Evolutionary conservation across 2,329 filamentous ascomycete genomes (phyloP), one percentile per base, ranked within the genome.

Genomic region (Aureobasidium mangrovei): DNA sequence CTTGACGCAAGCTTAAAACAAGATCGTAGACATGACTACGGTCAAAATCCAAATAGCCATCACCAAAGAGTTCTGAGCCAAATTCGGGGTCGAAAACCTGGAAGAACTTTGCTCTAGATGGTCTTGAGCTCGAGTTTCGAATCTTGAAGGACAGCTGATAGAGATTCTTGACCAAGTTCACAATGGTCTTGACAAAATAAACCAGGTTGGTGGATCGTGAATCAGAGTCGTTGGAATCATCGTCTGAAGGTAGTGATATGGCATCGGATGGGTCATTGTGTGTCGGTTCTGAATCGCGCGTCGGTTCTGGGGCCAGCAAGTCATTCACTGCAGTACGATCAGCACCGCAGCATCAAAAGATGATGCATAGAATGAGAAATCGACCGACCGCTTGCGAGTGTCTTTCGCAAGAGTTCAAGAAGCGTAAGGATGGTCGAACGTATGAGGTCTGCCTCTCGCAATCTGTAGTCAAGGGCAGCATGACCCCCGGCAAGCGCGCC

Each of bases 401-500:
- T n/a, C 7, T 39, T 24, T 2, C n/a, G 32, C 8, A 48, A 7
- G 3, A n/a, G 8, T 27, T 36, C 18, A 12, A 48, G 33, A 6
- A 48, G 45, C 7, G n/a, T 27, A 4, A 48, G 27, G 28, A 48
- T 33, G 10, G 32, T 29, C 3, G 45, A 38, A 33, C 45, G 32
- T 24, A 48, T 48, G 18, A 48, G 18, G 12, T 39, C 27, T 4
- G 45, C 45, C 10, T 48, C 45, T 7, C 45, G 32, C 24, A 48
- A 24, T 28, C 45, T n/a, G 31, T 33, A 48, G 7, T 38, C 45
- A 7, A 48, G 45, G 7, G 45, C 45, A 33, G 31, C 38, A 39
- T 48, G 45, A 31, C 45, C 45, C 26, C 33, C 38, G 9, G 45
- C 45, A n/a, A 48, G 24, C 36, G 45, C 45, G 32, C 45, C 45